A percentile compares a stretch with the other conserved stretches of the same genome.
Evolutionary conservation across 352 stramenopile species (phyloP).

Genomic region (Aphanomyces astaci): DNA sequence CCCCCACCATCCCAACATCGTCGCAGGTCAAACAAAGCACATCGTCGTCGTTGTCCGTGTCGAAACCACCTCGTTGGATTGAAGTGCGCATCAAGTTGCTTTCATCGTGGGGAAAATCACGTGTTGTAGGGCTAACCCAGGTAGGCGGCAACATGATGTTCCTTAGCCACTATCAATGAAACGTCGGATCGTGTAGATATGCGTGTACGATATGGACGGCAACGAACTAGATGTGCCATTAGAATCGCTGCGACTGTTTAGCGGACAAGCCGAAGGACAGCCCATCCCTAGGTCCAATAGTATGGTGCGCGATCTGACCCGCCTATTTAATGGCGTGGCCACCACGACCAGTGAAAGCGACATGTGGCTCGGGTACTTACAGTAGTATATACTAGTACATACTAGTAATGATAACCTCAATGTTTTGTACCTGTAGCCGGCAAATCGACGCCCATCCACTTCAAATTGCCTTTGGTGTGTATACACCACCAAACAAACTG

Average conservation of each 20-base stretch:
- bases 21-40: neutral
- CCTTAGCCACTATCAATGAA: neutral
- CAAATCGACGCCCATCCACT: conserved; percentile 30
- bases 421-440: too few species aligned
- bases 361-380: conserved; percentile 60
- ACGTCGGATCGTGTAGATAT: conserved; percentile 27
- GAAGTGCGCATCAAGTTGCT: conserved; percentile 61
- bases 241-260: conserved; percentile 42
- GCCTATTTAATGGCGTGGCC: conserved; percentile 49
- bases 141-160: neutral
- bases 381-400: too few species aligned
- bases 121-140: conserved; percentile 51
- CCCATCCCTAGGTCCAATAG: conserved; percentile 51
- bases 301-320: conserved; percentile 50
- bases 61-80: neutral
- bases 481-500: conserved; percentile 41
- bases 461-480: conserved; percentile 46
- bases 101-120: conserved; percentile 56
- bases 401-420: too few species aligned
- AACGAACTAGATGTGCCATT: conserved; percentile 43
- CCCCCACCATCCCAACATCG: neutral
- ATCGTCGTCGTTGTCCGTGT: neutral
- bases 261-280: conserved; percentile 35
- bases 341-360: conserved; percentile 61
- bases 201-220: conserved; percentile 53